Conservation (phyloP, 805 yeast species). For the Suhomyces pyralidae region DNA sequence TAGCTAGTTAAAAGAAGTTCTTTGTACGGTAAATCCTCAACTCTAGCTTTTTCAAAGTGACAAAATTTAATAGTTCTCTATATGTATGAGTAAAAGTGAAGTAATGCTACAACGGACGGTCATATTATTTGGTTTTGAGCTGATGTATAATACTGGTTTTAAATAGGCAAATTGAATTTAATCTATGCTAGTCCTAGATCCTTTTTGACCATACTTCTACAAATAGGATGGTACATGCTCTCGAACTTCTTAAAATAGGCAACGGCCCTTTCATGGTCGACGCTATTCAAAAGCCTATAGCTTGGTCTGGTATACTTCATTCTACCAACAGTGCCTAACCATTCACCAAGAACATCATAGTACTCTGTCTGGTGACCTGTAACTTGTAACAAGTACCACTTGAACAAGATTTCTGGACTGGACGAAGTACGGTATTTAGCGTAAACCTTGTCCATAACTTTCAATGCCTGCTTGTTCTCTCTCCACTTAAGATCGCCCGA, state of each 20-base stretch:
- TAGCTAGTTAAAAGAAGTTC: too few species aligned
- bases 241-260: conserved; percentile 20
- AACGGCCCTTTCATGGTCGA: conserved; percentile 28
- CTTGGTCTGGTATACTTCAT: conserved; percentile 39
- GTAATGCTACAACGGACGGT: not conserved
- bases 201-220: conserved; percentile 65
- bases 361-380: conserved; percentile 46
- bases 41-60: too few species aligned
- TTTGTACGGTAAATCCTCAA: too few species aligned
- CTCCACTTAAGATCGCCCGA: conserved; percentile 36
- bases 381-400: conserved; percentile 71
- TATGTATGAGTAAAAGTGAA: too few species aligned
- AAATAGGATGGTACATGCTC: conserved; percentile 31
- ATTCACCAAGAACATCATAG: conserved; percentile 57
- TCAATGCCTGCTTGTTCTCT: conserved; percentile 30
- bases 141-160: too few species aligned
- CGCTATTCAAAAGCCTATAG: conserved; percentile 19
- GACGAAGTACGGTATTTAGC: conserved; percentile 45
- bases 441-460: conserved; percentile 34
- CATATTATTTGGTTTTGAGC: too few species aligned
- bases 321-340: conserved; percentile 36
- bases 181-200: conserved; percentile 51
- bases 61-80: too few species aligned
- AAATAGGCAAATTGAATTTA: too few species aligned
- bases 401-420: conserved; percentile 78